These are phyloP conservation scores for Mucor plumbeus DNA, from an alignment of 371 early-diverging fungal genomes.

Conservation along the genomic window DNA sequence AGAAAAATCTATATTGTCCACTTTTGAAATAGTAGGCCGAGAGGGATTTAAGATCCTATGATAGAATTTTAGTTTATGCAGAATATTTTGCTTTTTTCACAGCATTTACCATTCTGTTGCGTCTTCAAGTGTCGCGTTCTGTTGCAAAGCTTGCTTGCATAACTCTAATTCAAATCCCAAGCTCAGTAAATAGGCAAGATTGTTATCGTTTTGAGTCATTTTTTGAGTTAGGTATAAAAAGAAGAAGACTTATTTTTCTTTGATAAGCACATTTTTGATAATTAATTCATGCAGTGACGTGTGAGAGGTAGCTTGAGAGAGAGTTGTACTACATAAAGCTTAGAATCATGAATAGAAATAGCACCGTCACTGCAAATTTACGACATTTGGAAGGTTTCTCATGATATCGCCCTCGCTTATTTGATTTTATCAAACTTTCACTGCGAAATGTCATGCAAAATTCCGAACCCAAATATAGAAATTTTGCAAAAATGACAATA, in stretches of 20 bases:
- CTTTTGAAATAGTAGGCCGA: neutral
- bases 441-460: too few relatives aligned
- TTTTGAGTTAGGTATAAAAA: neutral
- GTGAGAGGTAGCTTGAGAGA: neutral
- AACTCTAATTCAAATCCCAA: constrained; percentile 43
- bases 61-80: neutral
- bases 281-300: constrained; percentile 1
- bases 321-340: too few relatives aligned
- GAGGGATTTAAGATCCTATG: constrained; percentile 17
- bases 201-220: constrained; percentile 19
- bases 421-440: too few relatives aligned
- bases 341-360: too few relatives aligned
- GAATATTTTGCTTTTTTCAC: too few relatives aligned
- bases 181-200: constrained; percentile 38
- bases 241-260: neutral
- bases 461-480: too few relatives aligned
- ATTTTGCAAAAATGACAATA: too few relatives aligned
- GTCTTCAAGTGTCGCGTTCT: constrained; percentile 30
- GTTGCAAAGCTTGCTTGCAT: constrained; percentile 34
- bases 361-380: too few relatives aligned
- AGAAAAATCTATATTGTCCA: neutral
- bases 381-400: too few relatives aligned
- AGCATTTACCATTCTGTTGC: constrained; percentile 41
- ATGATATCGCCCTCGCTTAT: too few relatives aligned
- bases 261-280: neutral